phyloP scores from a whole-genome alignment of 192 early-diverging fungal species.

The Coemansia sp. region DNA sequence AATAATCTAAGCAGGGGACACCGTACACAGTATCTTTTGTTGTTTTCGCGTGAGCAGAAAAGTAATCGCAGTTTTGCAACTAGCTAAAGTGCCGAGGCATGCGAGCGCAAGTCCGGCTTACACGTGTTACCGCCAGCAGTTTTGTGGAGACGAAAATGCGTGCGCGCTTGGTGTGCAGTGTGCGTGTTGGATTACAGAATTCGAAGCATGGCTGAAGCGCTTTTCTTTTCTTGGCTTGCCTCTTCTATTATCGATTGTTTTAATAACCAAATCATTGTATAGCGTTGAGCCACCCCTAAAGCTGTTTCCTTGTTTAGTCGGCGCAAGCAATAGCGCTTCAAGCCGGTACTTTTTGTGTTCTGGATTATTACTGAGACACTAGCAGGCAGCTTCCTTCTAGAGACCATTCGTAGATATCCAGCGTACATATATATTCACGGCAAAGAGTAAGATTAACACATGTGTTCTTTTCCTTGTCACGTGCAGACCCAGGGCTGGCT shows the following conservation, averaged over 20 bases:
- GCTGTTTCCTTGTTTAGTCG: neutral
- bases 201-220: constrained; percentile 1
- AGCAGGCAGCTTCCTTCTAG: neutral
- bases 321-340: neutral
- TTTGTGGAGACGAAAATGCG: constrained; percentile 4
- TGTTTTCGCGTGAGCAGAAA: constrained; percentile 5
- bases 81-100: neutral
- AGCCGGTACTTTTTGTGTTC: neutral
- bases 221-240: constrained; percentile 3
- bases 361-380: neutral
- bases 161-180: constrained; percentile 1
- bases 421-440: neutral
- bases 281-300: neutral
- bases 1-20: neutral
- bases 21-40: constrained; percentile 1
- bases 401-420: neutral
- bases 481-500: neutral
- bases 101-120: neutral
- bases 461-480: neutral
- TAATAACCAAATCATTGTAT: constrained; percentile 4
- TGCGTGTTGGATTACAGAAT: neutral
- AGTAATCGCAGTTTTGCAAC: constrained; percentile 4
- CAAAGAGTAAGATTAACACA: neutral
- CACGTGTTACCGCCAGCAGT: neutral
- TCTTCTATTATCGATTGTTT: constrained; percentile 6